Conservation (phyloP, 2,329 filamentous ascomycete genomes). For the Sporothrix inflata region DNA sequence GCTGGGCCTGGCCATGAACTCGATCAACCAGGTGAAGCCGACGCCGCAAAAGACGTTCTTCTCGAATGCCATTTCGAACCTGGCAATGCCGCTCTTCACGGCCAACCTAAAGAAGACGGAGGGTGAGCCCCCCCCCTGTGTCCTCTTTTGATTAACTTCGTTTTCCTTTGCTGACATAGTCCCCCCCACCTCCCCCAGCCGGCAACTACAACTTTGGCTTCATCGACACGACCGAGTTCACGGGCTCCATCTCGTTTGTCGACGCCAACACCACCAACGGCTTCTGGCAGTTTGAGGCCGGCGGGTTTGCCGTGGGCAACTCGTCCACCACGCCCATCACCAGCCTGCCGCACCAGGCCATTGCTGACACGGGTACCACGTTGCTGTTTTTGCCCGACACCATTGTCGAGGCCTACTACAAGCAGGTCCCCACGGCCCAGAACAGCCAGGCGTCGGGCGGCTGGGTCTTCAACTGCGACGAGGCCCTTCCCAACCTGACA, state of each 20-base stretch:
- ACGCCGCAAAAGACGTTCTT: conserved; percentile 48
- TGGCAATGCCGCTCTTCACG: conserved; percentile 41
- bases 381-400: conserved; percentile 44
- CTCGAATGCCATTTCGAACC: conserved; percentile 39
- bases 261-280: conserved; percentile 53
- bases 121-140: conserved; percentile 36
- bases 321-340: conserved; percentile 32
- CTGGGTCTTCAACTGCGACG: conserved; percentile 45
- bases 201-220: conserved; percentile 59
- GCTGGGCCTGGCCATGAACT: conserved; percentile 50
- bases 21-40: conserved; percentile 49
- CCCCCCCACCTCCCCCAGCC: conserved; percentile 23
- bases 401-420: conserved; percentile 47
- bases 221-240: conserved; percentile 59
- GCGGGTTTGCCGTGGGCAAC: conserved; percentile 49
- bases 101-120: conserved; percentile 43
- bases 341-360: conserved; percentile 40
- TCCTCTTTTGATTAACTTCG: too few relatives aligned
- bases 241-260: conserved; percentile 56
- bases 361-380: conserved; percentile 50
- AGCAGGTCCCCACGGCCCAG: conserved; percentile 42
- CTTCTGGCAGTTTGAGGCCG: conserved; percentile 61
- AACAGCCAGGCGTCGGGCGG: conserved; percentile 42
- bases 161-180: neutral
- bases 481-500: conserved; percentile 42